Evolutionary conservation across 1,139 yeast species (phyloP).

Genomic region (Nematodospora anomalae): DNA sequence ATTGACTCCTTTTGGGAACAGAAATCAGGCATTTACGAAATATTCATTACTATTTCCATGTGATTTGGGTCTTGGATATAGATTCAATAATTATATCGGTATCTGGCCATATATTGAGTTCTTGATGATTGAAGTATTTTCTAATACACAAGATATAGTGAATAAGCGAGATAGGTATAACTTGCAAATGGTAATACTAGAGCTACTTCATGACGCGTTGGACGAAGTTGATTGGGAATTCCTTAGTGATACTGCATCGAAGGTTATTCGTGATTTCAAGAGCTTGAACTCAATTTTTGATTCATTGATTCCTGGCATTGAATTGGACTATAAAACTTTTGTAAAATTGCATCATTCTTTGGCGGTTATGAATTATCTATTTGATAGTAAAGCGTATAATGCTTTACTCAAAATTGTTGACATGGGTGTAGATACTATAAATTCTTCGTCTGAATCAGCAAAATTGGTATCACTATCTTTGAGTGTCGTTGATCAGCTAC

Average conservation of each 20-base stretch:
- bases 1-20: slow-evolving; percentile 24
- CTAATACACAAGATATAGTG: slow-evolving; percentile 33
- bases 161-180: slow-evolving; percentile 38
- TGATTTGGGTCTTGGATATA: slow-evolving; percentile 59
- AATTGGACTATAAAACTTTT: slow-evolving; percentile 32
- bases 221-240: slow-evolving; percentile 64
- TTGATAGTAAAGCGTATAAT: slow-evolving; percentile 56
- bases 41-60: slow-evolving; percentile 58
- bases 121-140: slow-evolving; percentile 64
- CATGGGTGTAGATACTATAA: slow-evolving; percentile 54
- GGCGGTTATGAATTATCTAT: slow-evolving; percentile 60
- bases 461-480: slow-evolving; percentile 32
- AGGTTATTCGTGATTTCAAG: slow-evolving; percentile 30
- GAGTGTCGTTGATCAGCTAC: slow-evolving; percentile 45
- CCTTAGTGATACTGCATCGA: slow-evolving; percentile 42
- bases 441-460: slow-evolving; percentile 29
- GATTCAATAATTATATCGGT: slow-evolving; percentile 55
- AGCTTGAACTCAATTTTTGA: slow-evolving; percentile 53
- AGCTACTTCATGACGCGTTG: slow-evolving; percentile 54
- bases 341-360: slow-evolving; percentile 68
- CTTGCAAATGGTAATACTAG: slow-evolving; percentile 55
- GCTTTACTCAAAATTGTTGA: slow-evolving; percentile 54
- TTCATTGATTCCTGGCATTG: slow-evolving; percentile 19
- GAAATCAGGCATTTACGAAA: slow-evolving; percentile 35
- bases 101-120: slow-evolving; percentile 82